Evolutionary conservation across 1,139 yeast genomes (phyloP).

Genomic region (Arxiozyma bovina): DNA sequence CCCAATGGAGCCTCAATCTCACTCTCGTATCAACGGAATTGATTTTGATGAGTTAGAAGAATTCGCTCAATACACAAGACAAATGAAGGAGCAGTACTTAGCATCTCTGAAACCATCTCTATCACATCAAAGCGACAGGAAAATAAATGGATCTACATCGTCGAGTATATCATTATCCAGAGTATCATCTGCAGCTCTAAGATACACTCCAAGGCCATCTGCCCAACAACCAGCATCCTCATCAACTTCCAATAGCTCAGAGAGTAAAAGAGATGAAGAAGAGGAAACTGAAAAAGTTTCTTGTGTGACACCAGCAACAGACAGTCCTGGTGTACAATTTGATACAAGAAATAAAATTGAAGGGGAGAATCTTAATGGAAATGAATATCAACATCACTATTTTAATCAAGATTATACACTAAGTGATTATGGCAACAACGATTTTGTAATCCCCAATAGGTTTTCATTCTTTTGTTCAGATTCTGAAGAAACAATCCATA

Average conservation of each 20-base stretch:
- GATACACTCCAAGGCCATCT: conserved; percentile 42
- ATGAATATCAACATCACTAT: background rate
- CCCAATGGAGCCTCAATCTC: conserved; percentile 74
- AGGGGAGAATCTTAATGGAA: conserved; percentile 25
- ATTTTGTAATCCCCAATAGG: conserved; percentile 48
- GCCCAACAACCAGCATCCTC: conserved; percentile 8
- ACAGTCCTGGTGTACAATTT: conserved; percentile 30
- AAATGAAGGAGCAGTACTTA: conserved; percentile 16
- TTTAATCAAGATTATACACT: background rate
- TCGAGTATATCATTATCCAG: conserved; percentile 17
- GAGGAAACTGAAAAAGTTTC: background rate
- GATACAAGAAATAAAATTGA: conserved; percentile 33
- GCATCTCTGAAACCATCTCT: background rate
- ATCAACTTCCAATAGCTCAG: background rate
- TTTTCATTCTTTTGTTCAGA: conserved; percentile 78
- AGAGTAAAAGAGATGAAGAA: conserved; percentile 1
- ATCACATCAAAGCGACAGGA: background rate
- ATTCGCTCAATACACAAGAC: conserved; percentile 45
- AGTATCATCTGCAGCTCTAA: conserved; percentile 45
- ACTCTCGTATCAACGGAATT: conserved; percentile 53
- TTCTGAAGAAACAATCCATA: conserved; percentile 79
- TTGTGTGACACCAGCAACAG: background rate
- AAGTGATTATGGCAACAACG: conserved; percentile 1
- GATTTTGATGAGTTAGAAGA: conserved; percentile 76
- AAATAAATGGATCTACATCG: conserved; percentile 24